Evolutionary conservation across 202 grass and related monocot species (phyloP).

Genomic region (Eragrostis tef): DNA sequence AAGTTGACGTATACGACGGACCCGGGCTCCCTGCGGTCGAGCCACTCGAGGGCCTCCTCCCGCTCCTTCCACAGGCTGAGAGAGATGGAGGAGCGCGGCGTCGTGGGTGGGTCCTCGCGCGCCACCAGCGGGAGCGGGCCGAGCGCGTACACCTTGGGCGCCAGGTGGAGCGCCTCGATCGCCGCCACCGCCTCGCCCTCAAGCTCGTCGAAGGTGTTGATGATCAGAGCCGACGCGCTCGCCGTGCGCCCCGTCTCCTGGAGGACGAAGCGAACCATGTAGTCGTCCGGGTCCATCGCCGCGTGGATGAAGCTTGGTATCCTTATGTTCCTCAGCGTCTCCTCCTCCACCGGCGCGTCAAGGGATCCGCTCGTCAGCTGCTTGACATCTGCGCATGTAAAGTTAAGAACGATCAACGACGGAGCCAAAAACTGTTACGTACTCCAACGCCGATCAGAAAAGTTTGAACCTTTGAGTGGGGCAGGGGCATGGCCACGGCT

Average conservation of each 20-base stretch:
- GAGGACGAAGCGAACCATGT: conserved; percentile 46
- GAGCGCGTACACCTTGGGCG: conserved; percentile 59
- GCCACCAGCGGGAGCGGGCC: conserved; percentile 57
- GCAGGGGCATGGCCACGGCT: conserved; percentile 54
- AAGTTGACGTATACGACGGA: conserved; percentile 90
- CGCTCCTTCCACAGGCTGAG: conserved; percentile 75
- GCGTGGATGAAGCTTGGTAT: conserved; percentile 65
- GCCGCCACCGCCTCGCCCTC: conserved; percentile 56
- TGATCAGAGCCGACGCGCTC: conserved; percentile 55
- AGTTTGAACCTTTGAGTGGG: conserved; percentile 58
- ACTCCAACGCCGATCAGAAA: too few species aligned
- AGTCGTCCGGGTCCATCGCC: conserved; percentile 51
- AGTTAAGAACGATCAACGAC: neutral
- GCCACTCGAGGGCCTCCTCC: conserved; percentile 53
- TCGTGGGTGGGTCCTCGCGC: conserved; percentile 45
- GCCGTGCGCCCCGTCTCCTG: conserved; percentile 45
- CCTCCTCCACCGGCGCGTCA: conserved; percentile 55
- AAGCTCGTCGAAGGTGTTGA: conserved; percentile 62
- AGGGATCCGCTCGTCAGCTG: conserved; percentile 69
- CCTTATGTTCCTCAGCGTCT: conserved; percentile 56
- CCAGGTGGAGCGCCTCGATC: conserved; percentile 49
- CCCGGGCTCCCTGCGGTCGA: conserved; percentile 47
- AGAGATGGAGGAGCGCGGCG: conserved; percentile 42
- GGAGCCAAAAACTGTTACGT: too few species aligned
- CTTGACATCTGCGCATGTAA: conserved; percentile 29